phyloP scores from a whole-genome alignment of 2,329 filamentous ascomycete species.

The Madurella mycetomatis region DNA sequence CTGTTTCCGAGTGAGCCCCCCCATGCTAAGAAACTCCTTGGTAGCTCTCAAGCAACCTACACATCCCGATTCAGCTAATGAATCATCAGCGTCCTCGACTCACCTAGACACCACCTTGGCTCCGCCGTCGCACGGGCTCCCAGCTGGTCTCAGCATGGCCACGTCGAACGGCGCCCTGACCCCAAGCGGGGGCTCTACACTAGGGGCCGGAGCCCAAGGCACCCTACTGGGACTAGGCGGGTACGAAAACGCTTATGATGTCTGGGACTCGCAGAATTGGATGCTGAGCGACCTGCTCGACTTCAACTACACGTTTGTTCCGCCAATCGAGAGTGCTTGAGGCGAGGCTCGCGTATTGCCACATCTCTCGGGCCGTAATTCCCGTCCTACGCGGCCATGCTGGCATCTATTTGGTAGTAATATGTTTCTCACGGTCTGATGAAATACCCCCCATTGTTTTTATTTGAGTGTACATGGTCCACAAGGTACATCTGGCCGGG shows the following conservation, averaged over 20 bases:
- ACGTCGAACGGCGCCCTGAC: constrained; percentile 49
- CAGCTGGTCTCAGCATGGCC: constrained; percentile 45
- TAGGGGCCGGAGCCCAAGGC: constrained; percentile 40
- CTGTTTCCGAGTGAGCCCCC: constrained; percentile 24
- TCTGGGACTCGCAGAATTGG: constrained; percentile 92
- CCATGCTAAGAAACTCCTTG: constrained; percentile 33
- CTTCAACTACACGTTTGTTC: constrained; percentile 65
- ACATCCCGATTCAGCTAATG: constrained; percentile 72
- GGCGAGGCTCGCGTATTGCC: neutral
- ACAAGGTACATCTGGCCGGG: constrained; percentile 4
- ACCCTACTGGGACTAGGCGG: constrained; percentile 46
- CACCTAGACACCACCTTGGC: constrained; percentile 59
- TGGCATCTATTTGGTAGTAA: constrained; percentile 6
- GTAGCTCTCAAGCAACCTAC: constrained; percentile 80
- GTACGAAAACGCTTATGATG: constrained; percentile 71
- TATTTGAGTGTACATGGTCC: constrained; percentile 3
- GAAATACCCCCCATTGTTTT: constrained; percentile 14
- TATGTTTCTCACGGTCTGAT: constrained; percentile 8
- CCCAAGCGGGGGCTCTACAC: constrained; percentile 42
- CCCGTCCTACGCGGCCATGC: neutral
- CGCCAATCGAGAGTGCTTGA: constrained; percentile 51
- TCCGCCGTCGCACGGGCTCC: constrained; percentile 42
- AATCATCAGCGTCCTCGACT: constrained; percentile 65
- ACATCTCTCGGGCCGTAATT: neutral
- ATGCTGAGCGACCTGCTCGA: constrained; percentile 82